Evolutionary conservation across 495 filamentous ascomycete genomes (phyloP), one percentile per base, ranked within the genome.

Genomic region (Stereocaulon alpinum): DNA sequence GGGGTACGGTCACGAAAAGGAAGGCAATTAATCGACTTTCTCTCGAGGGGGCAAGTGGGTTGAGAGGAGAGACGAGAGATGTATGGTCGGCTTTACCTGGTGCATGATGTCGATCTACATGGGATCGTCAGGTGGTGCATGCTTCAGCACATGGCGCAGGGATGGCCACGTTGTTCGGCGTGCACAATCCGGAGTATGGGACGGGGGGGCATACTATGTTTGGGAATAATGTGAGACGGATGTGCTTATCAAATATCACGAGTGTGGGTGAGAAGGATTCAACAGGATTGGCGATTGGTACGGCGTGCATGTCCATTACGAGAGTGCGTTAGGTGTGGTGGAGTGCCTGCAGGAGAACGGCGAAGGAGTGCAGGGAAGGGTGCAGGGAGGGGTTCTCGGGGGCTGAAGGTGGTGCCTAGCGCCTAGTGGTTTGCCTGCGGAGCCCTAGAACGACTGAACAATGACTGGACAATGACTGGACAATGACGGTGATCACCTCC

Each of bases 111-210:
- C 48, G 48, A 34, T 51, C 44, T 22, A 27, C 40, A 37, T 52
- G 30, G 41, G 58, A 60, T 60, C 58, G 40, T 45, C 58, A 58
- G 24, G 50, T 45, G 17, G 50, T 60, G 49, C 58, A 60, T 45
- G 30, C 20, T 17, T 54, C 50, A 60, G 58, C 58, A 60, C 58
- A 60, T 60, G 58, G 58, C 58, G 37, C 58, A 60, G 58, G 58
- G 58, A 60, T 60, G 40, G 58, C 58, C 58, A 60, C 58, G 58
- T 60, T 60, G 48, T 60, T 40, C 49, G 49, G 49, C 49, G 34
- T 52, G 29, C 29, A 20, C 15, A 20, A 52, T 60, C 58, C 58
- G 58, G 22, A n/a, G 24, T 29, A 48, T 27, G 15, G 40, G 2
- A 7, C 34, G 47, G 18, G 30, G 29, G 30, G 22, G 24, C 1